These are phyloP conservation scores for Pseudonitzschia pungens DNA, from an alignment of 108 stramenopile genomes.

Conservation along the genomic window DNA sequence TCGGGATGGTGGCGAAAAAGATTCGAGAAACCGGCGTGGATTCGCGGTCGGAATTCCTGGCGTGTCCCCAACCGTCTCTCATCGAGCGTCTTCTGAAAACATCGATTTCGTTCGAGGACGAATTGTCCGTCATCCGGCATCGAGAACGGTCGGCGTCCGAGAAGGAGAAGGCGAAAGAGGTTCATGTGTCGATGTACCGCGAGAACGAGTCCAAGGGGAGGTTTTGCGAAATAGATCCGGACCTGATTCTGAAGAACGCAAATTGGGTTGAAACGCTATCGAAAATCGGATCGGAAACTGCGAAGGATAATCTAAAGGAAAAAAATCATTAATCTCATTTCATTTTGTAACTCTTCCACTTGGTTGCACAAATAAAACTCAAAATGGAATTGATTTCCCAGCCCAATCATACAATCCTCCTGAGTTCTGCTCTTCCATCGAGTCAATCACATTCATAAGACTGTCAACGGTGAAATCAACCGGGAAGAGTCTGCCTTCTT, in stretches of 20 bases:
- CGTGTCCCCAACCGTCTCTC: slow-evolving; percentile 5
- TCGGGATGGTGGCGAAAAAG: background rate
- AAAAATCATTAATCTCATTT: background rate
- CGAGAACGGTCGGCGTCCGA: background rate
- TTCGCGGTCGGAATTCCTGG: background rate
- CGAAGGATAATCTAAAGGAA: background rate
- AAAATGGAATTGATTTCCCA: slow-evolving; percentile 64
- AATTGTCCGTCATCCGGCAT: background rate
- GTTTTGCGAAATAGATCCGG: slow-evolving; percentile 24
- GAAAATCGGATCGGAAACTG: background rate
- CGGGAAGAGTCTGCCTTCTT: slow-evolving; percentile 75
- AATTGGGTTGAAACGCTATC: slow-evolving; percentile 13
- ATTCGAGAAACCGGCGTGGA: background rate
- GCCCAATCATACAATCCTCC: slow-evolving; percentile 77
- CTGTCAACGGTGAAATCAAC: slow-evolving; percentile 66
- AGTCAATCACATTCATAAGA: slow-evolving; percentile 57
- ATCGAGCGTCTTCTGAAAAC: slow-evolving; percentile 8
- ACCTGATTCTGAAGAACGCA: slow-evolving; percentile 7
- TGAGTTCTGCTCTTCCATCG: slow-evolving; percentile 51
- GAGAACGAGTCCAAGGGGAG: background rate
- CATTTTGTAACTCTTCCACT: too few relatives aligned
- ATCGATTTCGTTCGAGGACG: slow-evolving; percentile 18
- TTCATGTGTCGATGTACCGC: background rate
- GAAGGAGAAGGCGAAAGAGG: background rate
- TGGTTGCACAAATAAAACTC: slow-evolving; percentile 3